These are phyloP conservation scores for Rhizopogon rudus DNA, from an alignment of 768 basidiomycete species.

Conservation along the genomic window DNA sequence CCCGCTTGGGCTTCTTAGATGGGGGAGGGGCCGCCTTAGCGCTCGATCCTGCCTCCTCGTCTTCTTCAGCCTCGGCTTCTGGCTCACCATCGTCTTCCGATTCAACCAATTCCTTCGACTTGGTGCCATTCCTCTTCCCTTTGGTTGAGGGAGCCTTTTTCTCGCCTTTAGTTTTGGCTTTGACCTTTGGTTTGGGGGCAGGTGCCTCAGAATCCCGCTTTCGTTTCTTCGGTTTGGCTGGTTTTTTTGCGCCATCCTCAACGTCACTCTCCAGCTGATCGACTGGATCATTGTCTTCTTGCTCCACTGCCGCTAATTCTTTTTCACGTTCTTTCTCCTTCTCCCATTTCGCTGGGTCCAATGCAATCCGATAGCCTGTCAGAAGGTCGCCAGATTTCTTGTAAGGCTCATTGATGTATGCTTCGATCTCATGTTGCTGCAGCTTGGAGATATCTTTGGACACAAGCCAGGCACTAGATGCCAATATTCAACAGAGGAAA, in stretches of 20 bases:
- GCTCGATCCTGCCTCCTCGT: slow-evolving; percentile 40
- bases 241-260: slow-evolving; percentile 48
- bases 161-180: slow-evolving; percentile 42
- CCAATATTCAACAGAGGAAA: slow-evolving; percentile 9
- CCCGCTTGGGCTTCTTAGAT: slow-evolving; percentile 56
- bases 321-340: slow-evolving; percentile 30
- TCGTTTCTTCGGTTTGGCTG: slow-evolving; percentile 45
- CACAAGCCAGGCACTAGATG: slow-evolving; percentile 74
- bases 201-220: slow-evolving; percentile 59
- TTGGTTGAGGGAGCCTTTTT: slow-evolving; percentile 27
- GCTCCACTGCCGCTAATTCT: slow-evolving; percentile 32
- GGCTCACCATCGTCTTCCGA: slow-evolving; percentile 58
- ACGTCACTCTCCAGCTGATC: slow-evolving; percentile 59
- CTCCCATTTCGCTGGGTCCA: slow-evolving; percentile 70
- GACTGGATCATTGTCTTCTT: slow-evolving; percentile 55
- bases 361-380: slow-evolving; percentile 69
- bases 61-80: slow-evolving; percentile 43
- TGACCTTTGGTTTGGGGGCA: slow-evolving; percentile 33
- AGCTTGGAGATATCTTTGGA: slow-evolving; percentile 80
- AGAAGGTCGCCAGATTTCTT: slow-evolving; percentile 77
- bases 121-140: slow-evolving; percentile 52
- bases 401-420: slow-evolving; percentile 71
- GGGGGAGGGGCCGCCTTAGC: slow-evolving; percentile 58
- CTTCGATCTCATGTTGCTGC: slow-evolving; percentile 74
- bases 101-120: slow-evolving; percentile 60